Base-by-base conservation (phyloP, 2,329 filamentous ascomycete species). In the Stemphylium vesicarium region DNA sequence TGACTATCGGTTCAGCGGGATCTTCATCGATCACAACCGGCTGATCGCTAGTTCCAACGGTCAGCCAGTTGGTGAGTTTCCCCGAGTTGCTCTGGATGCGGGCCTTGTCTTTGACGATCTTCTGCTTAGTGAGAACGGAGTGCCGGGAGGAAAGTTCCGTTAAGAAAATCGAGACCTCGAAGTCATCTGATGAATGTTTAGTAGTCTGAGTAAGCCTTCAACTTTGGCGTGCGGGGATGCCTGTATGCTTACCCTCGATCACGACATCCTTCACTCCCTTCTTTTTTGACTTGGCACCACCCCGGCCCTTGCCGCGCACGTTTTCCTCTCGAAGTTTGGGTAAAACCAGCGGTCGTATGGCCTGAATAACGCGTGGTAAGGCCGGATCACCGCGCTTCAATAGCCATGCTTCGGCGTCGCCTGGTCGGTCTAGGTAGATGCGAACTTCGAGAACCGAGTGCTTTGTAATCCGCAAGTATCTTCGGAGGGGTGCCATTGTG, bases 401-500 rank as follows among this genome's bases (percentile, higher is more conserved):
- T 15, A 99, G 85, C 87, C 96, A 97, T 70, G 88, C 88, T 62
- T 91, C 85, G 20, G 87, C 86, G 57, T 96, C 86, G 11, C 89
- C 86, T 0, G 95, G 95, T 66, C 94, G 93, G 62, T 98, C 94
- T 41, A 97, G 86, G 76, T 98, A 98, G 64, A 99, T 95, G 62
- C 93, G 92, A 62, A 91, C 92, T 82, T 99, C 95, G n/a, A 99
- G 84, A 29, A 97, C 92, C 4, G 94, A 96, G 75, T 92, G 91
- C 72, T 94, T 93, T 50, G 90, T 94, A 66, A 98, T 96, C 47
- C 94, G 87, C 50, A 98, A 83, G 74, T 98, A 97, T 67, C 93
- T 86, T 55, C 93, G 87, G 42, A 96, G 86, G 10, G 93, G 93
- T 11, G 92, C 89, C 93, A 97, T 97, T 16, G 43, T 35, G 18